Evolutionary conservation across 495 filamentous ascomycete species (phyloP), one percentile per base, ranked within the genome.

Genomic region (Platismatia glauca): DNA sequence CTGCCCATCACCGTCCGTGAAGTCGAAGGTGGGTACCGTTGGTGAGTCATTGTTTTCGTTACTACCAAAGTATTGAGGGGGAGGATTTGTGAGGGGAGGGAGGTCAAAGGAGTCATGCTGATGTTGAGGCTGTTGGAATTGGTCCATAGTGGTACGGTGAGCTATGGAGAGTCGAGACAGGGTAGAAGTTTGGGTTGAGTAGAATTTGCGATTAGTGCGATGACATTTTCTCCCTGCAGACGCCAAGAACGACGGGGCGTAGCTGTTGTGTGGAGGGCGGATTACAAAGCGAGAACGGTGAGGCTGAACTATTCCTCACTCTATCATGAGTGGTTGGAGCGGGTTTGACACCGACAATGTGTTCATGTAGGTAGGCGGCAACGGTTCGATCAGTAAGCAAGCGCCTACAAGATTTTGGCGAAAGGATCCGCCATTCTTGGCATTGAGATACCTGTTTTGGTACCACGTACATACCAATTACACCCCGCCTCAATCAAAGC

Each of bases 51-150:
- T 82, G 56, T 81, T 74, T 48, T 70, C 67, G 70, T 88, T 86
- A 60, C 75, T 79, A 48, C 85, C 84, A 67, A 88, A 91, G 44
- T 91, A 83, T 72, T 86, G 85, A 37, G 86, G 82, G 59, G 89
- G 85, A 55, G 87, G 85, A 64, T 84, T 81, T 33, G 70, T 68
- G 71, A 84, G 75, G 33, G 67, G 69, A 59, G 77, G 76, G 59
- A 82, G 75, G 62, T 78, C 76, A 62, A 80, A 83, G 67, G 73
- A 74, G 57, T 71, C 73, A 58, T 76, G 57, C 22, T 72, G 68
- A 68, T 76, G 71, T 64, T 64, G 64, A 52, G 70, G 67, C 41
- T 75, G 78, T 55, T 58, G 61, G 20, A 58, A 58, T 4, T 57
- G 41, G 39, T 63, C 61, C 61, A 63, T 63, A 24, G 29, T 18